Base-by-base conservation (phyloP, 2,329 filamentous ascomycete genomes). In the Neonectria coccinea region DNA sequence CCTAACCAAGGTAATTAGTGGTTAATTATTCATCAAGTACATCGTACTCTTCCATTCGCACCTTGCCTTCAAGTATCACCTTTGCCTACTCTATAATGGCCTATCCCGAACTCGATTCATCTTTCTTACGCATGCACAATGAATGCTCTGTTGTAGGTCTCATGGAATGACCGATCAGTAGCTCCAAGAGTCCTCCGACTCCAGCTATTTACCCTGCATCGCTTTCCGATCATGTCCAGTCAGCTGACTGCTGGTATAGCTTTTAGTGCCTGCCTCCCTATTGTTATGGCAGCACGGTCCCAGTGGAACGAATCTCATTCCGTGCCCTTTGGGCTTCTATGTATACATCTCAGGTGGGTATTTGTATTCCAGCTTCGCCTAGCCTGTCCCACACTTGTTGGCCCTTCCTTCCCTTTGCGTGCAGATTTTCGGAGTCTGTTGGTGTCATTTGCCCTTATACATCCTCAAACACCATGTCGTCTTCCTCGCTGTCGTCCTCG, bases 401-500 rank as follows among this genome's bases (percentile, higher is more conserved):
- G 22, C 22, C 22, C 22, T 25, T 25, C 33, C 18, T 9, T 50
- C 36, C 36, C 44, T 56, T 22, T 48, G 45, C 22, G 53, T 31
- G 53, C 20, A 10, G 16, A 16, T 39, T 51, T 33, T 10, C n/a
- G 27, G 4, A 22, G 27, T 50, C 29, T 33, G n/a, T 22, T 51
- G 20, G 11, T 33, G 25, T 36, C 42, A 20, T 39, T 16, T 25
- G 20, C 8, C 18, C 52, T 67, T 70, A 83, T 1, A 88, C 86
- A 72, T 89, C 86, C 70, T 88, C 86, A 75, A 89, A 89, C 70
- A 88, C 86, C 66, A 88, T 85, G 36, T 80, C 80, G 12, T 84
- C 82, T 29, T 82, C 82, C 6, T 77, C 78, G n/a, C 72, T 71
- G 11, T 72, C 74, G 27, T 84, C 84, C 22, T 84, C 83, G 44